Evolutionary conservation across 2,329 filamentous ascomycete species (phyloP).

Genomic region (Paraphaeosphaeria minitans): DNA sequence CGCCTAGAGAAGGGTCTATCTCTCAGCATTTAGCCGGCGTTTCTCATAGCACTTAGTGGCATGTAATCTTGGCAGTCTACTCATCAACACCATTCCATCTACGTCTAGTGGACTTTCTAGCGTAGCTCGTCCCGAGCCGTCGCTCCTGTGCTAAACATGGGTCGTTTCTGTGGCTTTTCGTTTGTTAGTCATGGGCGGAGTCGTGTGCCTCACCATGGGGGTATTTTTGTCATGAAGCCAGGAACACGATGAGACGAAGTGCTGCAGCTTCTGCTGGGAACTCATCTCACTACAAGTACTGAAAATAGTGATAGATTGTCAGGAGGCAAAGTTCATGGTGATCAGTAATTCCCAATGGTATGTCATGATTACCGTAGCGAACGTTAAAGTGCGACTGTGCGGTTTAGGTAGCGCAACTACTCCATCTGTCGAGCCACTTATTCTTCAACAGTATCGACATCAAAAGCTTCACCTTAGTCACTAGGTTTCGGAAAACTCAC

Average conservation of each 20-base stretch:
- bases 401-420: not conserved
- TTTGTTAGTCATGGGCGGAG: not conserved
- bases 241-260: not conserved
- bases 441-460: not conserved
- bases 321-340: not conserved
- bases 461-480: not conserved
- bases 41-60: not conserved
- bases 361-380: not conserved
- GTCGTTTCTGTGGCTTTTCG: not conserved
- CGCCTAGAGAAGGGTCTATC: not conserved
- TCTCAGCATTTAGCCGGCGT: not conserved
- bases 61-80: not conserved
- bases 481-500: not conserved
- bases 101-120: not conserved
- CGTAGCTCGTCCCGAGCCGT: conserved; percentile 7
- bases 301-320: not conserved
- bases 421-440: not conserved
- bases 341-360: not conserved
- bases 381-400: not conserved
- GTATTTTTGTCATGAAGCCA: not conserved
- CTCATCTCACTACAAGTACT: not conserved
- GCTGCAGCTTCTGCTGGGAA: not conserved
- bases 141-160: conserved; percentile 5
- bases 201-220: not conserved
- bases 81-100: not conserved